Conservation (phyloP, 306 rosid genomes). For the Prunus mume region DNA sequence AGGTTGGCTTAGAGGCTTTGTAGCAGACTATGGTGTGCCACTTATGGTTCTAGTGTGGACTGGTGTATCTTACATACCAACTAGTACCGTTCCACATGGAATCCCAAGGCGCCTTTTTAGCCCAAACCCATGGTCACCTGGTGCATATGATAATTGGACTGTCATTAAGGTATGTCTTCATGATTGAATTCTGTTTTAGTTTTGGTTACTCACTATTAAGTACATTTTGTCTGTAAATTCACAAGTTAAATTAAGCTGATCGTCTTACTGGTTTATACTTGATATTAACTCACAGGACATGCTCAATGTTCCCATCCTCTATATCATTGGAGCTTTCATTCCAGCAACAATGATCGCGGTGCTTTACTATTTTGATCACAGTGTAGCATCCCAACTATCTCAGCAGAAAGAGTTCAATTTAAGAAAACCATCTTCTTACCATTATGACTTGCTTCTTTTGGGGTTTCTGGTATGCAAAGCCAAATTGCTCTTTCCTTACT, state of each 20-base stretch:
- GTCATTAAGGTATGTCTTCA: constrained; percentile 66
- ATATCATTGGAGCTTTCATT: constrained; percentile 91
- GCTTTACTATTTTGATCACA: constrained; percentile 94
- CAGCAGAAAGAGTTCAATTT: constrained; percentile 97
- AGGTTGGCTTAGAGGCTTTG: constrained; percentile 86
- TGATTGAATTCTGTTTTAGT: neutral
- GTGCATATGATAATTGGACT: constrained; percentile 97
- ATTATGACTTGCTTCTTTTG: constrained; percentile 88
- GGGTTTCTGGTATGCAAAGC: constrained; percentile 68
- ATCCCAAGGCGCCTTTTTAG: constrained; percentile 92
- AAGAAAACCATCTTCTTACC: constrained; percentile 93
- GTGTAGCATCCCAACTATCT: constrained; percentile 96
- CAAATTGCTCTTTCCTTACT: neutral
- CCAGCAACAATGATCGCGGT: constrained; percentile 99
- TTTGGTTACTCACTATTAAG: neutral
- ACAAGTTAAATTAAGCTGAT: neutral
- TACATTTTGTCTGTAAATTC: neutral
- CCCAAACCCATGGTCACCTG: constrained; percentile 99
- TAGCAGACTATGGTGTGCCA: constrained; percentile 98
- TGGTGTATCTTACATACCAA: constrained; percentile 80
- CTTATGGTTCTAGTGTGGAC: constrained; percentile 97
- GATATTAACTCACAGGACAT: constrained; percentile 59
- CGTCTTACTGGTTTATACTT: neutral
- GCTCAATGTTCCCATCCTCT: constrained; percentile 74
- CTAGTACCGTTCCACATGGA: constrained; percentile 68